phyloP scores from a whole-genome alignment of 208 protist genomes.

The Crithidia bombi region DNA sequence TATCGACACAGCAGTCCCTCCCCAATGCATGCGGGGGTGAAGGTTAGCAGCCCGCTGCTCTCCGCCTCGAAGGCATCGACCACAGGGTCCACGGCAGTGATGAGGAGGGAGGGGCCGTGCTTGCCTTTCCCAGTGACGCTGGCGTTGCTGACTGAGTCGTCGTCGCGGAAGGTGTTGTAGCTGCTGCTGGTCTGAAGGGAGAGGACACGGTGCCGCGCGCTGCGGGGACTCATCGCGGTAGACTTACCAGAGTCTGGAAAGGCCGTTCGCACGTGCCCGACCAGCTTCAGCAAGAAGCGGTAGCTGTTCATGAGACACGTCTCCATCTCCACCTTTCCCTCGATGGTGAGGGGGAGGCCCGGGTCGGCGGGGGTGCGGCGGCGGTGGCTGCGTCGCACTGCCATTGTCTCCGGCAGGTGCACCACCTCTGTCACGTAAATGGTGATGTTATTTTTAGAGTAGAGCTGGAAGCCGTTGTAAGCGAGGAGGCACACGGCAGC shows the following conservation, averaged over 20 bases:
- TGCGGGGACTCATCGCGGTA: constrained; percentile 5
- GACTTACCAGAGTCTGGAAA: constrained; percentile 19
- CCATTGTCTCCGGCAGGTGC: constrained; percentile 48
- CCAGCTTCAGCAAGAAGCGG: constrained; percentile 73
- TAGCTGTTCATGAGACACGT: constrained; percentile 83
- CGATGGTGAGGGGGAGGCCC: constrained; percentile 9
- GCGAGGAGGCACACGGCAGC: constrained; percentile 37
- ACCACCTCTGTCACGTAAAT: constrained; percentile 81
- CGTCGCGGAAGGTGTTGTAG: constrained; percentile 26
- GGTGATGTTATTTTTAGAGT: constrained; percentile 73
- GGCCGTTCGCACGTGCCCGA: constrained; percentile 45
- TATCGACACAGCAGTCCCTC: constrained; percentile 34
- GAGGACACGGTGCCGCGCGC: constrained; percentile 31
- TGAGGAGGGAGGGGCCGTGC: constrained; percentile 24
- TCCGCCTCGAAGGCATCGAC: constrained; percentile 40
- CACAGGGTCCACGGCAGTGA: constrained; percentile 28
- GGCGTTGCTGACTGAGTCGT: constrained; percentile 15
- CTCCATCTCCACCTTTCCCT: constrained; percentile 73
- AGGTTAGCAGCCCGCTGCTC: constrained; percentile 24
- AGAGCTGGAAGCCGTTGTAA: constrained; percentile 55
- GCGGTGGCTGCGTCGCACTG: no score
- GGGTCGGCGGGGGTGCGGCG: background rate
- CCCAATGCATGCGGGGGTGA: constrained; percentile 32
- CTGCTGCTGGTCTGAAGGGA: constrained; percentile 30
- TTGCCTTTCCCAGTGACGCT: constrained; percentile 16